Evolutionary conservation across 331 rosid species (phyloP).

Genomic region (Pyrus hybrid): DNA sequence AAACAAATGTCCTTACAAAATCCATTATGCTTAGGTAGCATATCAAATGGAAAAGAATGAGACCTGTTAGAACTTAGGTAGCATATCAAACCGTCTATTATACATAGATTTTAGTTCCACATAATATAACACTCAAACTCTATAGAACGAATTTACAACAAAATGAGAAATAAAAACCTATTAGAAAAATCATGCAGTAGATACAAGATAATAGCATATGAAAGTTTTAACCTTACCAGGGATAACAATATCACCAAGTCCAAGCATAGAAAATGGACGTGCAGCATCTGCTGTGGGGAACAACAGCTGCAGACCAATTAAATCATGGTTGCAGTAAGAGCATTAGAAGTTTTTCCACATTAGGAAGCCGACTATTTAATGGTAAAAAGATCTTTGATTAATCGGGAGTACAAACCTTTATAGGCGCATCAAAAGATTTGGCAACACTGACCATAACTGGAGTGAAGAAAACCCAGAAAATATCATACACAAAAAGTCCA

Average conservation of each 20-base stretch:
- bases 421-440: constrained; percentile 98
- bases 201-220: background rate
- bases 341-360: background rate
- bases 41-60: background rate
- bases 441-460: constrained; percentile 99
- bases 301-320: constrained; percentile 54
- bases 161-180: background rate
- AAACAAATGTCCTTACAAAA: background rate
- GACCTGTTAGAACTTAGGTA: background rate
- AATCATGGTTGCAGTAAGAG: background rate
- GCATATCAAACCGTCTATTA: background rate
- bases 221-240: constrained; percentile 60
- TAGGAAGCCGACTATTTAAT: background rate
- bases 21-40: background rate
- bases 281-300: constrained; percentile 86
- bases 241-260: constrained; percentile 98
- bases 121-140: background rate
- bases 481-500: constrained; percentile 93
- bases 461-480: constrained; percentile 99
- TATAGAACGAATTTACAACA: background rate
- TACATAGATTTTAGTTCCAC: background rate
- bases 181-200: background rate
- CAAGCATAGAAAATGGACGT: constrained; percentile 98
- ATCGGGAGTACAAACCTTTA: constrained; percentile 57
- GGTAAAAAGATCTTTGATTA: background rate